phyloP scores from a whole-genome alignment of 805 yeast genomes.

The Metschnikowia hibisci region DNA sequence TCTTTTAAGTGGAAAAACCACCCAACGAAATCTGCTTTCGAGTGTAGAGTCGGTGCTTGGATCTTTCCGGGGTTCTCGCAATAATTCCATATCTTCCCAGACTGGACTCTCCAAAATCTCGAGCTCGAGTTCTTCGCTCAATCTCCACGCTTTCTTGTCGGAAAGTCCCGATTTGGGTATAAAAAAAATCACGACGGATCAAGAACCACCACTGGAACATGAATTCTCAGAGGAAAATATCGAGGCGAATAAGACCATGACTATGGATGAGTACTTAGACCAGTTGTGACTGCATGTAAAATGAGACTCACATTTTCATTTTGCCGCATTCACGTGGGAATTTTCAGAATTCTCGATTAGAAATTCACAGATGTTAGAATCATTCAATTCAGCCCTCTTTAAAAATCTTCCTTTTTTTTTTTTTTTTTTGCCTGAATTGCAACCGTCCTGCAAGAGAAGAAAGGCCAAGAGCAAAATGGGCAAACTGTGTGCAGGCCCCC shows the following conservation, averaged over 20 bases:
- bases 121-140: conserved; percentile 38
- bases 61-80: conserved; percentile 19
- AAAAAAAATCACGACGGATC: not conserved
- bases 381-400: no score
- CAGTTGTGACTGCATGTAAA: not conserved
- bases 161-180: conserved; percentile 23
- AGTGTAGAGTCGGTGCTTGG: conserved; percentile 11
- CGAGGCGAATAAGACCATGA: conserved; percentile 17
- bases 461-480: not conserved
- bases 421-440: no score
- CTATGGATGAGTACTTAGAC: conserved; percentile 18
- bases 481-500: conserved; percentile 1
- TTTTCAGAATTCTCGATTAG: no score
- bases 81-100: conserved; percentile 26
- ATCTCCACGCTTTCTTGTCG: conserved; percentile 40
- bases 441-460: conserved; percentile 4
- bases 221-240: conserved; percentile 1
- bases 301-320: no score
- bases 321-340: no score
- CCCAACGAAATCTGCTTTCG: conserved; percentile 10
- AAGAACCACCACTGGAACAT: not conserved
- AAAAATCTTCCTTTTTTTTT: no score
- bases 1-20: conserved; percentile 21
- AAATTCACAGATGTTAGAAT: no score
- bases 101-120: conserved; percentile 31